These are phyloP conservation scores for Cercospora sp. DNA, from an alignment of 2,329 filamentous ascomycete genomes.

Conservation along the genomic window DNA sequence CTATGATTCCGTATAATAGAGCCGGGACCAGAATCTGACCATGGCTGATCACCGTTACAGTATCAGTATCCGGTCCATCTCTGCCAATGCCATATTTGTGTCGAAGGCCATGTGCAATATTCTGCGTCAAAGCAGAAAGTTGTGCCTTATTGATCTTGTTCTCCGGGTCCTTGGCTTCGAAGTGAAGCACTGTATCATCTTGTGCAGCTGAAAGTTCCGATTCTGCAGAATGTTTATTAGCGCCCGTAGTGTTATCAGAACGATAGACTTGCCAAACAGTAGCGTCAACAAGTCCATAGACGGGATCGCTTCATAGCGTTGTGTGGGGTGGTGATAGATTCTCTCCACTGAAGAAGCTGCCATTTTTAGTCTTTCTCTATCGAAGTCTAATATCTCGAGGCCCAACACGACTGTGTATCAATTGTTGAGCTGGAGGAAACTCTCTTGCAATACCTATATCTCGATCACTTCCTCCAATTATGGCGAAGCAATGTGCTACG, in stretches of 20 bases:
- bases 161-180: slow-evolving; percentile 58
- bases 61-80: slow-evolving; percentile 51
- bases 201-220: slow-evolving; percentile 39
- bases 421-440: background rate
- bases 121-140: slow-evolving; percentile 51
- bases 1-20: slow-evolving; percentile 58
- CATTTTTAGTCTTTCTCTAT: slow-evolving; percentile 13
- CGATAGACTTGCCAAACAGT: slow-evolving; percentile 41
- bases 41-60: slow-evolving; percentile 58
- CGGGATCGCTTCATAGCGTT: slow-evolving; percentile 34
- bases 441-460: background rate
- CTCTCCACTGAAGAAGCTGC: slow-evolving; percentile 20
- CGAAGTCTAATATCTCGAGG: background rate
- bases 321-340: slow-evolving; percentile 31
- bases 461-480: background rate
- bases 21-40: slow-evolving; percentile 58
- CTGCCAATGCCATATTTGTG: slow-evolving; percentile 54
- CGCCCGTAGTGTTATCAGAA: background rate
- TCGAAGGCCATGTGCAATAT: slow-evolving; percentile 59
- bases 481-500: background rate
- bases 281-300: slow-evolving; percentile 45
- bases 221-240: slow-evolving; percentile 3
- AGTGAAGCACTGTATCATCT: slow-evolving; percentile 57
- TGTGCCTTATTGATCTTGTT: slow-evolving; percentile 55
- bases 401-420: background rate